Evolutionary conservation across 2,329 filamentous ascomycete species (phyloP).

Genomic region (Amesomyces nigricolor): DNA sequence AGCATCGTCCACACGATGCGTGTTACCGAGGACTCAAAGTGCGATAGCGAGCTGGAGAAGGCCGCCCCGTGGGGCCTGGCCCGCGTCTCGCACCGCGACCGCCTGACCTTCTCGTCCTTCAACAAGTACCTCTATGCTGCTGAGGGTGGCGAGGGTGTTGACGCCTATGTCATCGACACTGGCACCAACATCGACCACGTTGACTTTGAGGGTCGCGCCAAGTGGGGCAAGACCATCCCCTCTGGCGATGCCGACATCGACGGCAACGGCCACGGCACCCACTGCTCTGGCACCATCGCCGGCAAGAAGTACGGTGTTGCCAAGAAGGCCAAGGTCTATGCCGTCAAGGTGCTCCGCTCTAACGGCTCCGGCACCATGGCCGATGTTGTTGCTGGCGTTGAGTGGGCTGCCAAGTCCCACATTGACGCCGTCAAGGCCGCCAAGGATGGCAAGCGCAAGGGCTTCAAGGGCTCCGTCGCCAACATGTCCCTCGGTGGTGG

Average conservation of each 20-base stretch:
- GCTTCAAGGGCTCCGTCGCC: constrained; percentile 97
- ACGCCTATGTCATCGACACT: constrained; percentile 98
- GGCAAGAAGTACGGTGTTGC: constrained; percentile 99
- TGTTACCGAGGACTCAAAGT: constrained; percentile 37
- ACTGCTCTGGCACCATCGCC: constrained; percentile 96
- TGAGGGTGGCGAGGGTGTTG: constrained; percentile 92
- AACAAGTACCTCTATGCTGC: constrained; percentile 96
- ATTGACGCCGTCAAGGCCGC: constrained; percentile 66
- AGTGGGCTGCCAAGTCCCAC: constrained; percentile 84
- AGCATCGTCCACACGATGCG: constrained; percentile 80
- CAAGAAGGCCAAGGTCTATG: constrained; percentile 96
- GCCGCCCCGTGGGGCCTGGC: constrained; percentile 98
- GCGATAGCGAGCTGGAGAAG: constrained; percentile 67
- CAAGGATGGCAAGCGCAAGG: constrained; percentile 86
- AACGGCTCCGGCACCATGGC: constrained; percentile 98
- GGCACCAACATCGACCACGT: constrained; percentile 91
- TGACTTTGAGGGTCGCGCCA: constrained; percentile 92
- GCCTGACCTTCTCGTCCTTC: constrained; percentile 82
- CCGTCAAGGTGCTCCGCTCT: constrained; percentile 96
- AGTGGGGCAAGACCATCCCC: constrained; percentile 97
- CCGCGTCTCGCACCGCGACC: constrained; percentile 90
- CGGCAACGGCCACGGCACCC: constrained; percentile 97
- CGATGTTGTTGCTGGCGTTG: constrained; percentile 96
- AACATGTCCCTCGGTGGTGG: constrained; percentile 99
- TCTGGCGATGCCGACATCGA: constrained; percentile 76